Base-by-base conservation (phyloP, 2,329 filamentous ascomycete genomes). In the Sclerotinia minor region DNA sequence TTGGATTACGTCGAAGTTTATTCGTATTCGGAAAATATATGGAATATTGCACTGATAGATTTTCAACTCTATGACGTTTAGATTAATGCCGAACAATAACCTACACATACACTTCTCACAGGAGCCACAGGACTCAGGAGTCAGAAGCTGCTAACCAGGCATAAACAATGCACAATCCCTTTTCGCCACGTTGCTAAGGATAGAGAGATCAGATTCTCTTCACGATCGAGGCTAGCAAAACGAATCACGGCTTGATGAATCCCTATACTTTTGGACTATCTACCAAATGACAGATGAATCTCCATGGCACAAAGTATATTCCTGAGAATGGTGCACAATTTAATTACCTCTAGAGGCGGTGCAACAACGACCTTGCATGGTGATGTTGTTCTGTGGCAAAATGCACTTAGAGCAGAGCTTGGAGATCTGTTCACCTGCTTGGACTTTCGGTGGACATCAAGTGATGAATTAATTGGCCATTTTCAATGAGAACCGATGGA, bases 11-110 rank as follows among this genome's bases (percentile, higher is more conserved):
- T 35, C 44, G 13, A 21, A 29, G 32, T 19, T 11, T 24, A 38
- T 61, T 41, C 58, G 58, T 61, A 60, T 60, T 60, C 58, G 58
- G 58, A 60, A 60, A 60, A 60, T 47, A 21, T 5, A 15, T 47
- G 11, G 35, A 60, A 47, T 45, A 26, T 11, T n/a, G 24, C 7
- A n/a, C 21, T n/a, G 29, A 15, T 6, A 24, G 15, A 11, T 45
- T 35, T 32, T n/a, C 11, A 38, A 38, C 53, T 55, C 32, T 24
- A 57, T 57, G 54, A 57, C 54, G 54, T 57, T 57, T 57, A 57
- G 54, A 38, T 35, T 57, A 24, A 35, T 17, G 45, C 45, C 45
- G 45, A n/a, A 47, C 7, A 57, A 57, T 9, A 38, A 15, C 32
- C 21, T n/a, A n/a, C n/a, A n/a, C n/a, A n/a, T 17, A 57, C 11